Evolutionary conservation across 352 stramenopile species (phyloP).

Genomic region (Phytophthora litchii): DNA sequence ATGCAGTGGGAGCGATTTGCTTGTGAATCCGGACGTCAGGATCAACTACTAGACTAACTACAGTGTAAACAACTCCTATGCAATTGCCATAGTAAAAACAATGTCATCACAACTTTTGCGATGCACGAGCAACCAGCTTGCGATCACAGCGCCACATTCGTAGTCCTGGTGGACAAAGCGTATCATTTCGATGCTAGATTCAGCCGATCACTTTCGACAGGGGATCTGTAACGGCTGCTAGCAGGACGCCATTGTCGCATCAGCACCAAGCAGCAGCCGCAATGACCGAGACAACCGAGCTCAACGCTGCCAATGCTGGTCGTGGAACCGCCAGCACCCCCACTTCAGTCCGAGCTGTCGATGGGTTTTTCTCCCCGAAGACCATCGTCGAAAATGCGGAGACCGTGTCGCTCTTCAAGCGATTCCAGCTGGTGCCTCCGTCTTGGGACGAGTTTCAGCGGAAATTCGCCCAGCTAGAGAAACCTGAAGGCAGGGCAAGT

Average conservation of each 20-base stretch:
- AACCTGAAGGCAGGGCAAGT: constrained; percentile 2
- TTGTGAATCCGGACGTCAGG: too few relatives aligned
- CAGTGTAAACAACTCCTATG: too few relatives aligned
- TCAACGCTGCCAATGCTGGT: not conserved
- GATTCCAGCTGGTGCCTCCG: constrained; percentile 33
- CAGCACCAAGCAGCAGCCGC: not conserved
- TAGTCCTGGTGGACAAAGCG: too few relatives aligned
- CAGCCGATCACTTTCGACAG: constrained; percentile 6
- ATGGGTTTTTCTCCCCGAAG: constrained; percentile 40
- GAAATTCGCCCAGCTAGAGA: constrained; percentile 28
- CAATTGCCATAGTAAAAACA: too few relatives aligned
- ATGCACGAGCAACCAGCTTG: too few relatives aligned
- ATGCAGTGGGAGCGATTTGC: constrained; percentile 1
- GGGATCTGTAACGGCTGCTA: constrained; percentile 8
- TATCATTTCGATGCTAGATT: too few relatives aligned
- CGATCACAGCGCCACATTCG: too few relatives aligned
- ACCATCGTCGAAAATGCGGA: not conserved
- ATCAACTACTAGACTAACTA: too few relatives aligned
- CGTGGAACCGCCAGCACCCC: not conserved
- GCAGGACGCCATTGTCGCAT: constrained; percentile 26
- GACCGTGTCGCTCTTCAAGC: constrained; percentile 37
- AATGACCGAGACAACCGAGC: constrained; percentile 25
- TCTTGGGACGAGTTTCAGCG: constrained; percentile 37
- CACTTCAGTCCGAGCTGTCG: constrained; percentile 22
- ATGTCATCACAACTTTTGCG: too few relatives aligned